Base-by-base conservation (phyloP, 1,284 basidiomycete species). In the Melampsora abietis-canadensis region DNA sequence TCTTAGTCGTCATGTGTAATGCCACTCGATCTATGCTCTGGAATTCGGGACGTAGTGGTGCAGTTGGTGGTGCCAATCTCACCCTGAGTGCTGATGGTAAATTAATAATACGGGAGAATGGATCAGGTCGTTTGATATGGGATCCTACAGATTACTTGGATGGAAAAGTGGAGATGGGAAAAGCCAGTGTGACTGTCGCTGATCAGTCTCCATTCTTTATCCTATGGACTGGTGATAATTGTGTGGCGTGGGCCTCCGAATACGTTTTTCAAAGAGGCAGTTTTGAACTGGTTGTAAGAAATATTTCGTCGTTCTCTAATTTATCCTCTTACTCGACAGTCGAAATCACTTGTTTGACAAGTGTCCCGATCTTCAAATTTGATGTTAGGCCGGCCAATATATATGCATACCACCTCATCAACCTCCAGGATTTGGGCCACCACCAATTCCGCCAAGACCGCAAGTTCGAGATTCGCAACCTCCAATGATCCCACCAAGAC, bases 241-340 rank as follows among this genome's bases (percentile, higher is more conserved):
- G 62, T 31, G 31, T 67, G 21, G 57, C 47, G 51, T 75, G 72
- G 72, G 72, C 72, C 12, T 67, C 72, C 15, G 64, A 75, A 40
- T 75, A 75, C 44, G 47, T 67, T 6, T 75, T 67, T 67, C 54
- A 21, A 2, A 75, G 62, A 62, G 72, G 72, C 2, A 48, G 40
- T 19, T 48, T 75, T 6, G 65, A 75, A 21, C 30, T 75, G 19
- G 24, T 24, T 44, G 72, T 75, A 17, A 37, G 64, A 14, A 27
- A 15, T 27, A 7, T 40, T 30, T 21, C 27, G 24, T 27, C 37
- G 24, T 30, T 21, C 27, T 15, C 24, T 72, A 4, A 37, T 19
- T 19, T 40, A 7, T 24, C 40, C 3, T 57, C 3, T 19, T 40
- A 8, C 19, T 19, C 17, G 15, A 6, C 40, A 24, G 27, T 30